Conservation (phyloP, 305 asterid species). For the Rubia balearica region DNA sequence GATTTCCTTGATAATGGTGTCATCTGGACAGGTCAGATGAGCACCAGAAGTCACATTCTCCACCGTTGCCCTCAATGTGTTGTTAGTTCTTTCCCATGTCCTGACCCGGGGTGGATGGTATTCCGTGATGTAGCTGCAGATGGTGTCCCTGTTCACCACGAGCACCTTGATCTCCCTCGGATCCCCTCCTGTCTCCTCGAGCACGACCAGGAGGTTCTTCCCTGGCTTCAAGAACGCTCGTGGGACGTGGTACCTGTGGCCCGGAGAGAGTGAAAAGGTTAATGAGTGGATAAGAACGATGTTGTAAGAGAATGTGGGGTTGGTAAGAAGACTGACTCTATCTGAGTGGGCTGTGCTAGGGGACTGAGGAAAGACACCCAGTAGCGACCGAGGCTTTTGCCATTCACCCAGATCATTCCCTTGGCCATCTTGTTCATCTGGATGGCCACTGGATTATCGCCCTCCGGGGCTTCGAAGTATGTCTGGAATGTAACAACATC, state of each 20-base stretch:
- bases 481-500: constrained; percentile 30
- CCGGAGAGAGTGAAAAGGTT: not conserved
- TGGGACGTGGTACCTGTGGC: constrained; percentile 72
- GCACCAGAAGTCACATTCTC: constrained; percentile 42
- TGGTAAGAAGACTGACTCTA: constrained; percentile 41
- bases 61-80: constrained; percentile 24
- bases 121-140: constrained; percentile 59
- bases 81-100: constrained; percentile 42
- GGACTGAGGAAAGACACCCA: constrained; percentile 77
- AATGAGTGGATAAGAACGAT: no score
- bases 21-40: constrained; percentile 35
- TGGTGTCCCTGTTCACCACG: constrained; percentile 67
- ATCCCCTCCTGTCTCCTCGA: constrained; percentile 75
- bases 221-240: constrained; percentile 61
- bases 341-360: constrained; percentile 61
- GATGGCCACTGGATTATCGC: constrained; percentile 54
- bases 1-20: constrained; percentile 37
- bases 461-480: constrained; percentile 73
- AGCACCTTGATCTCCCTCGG: constrained; percentile 38
- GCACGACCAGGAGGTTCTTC: constrained; percentile 47
- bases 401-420: constrained; percentile 88
- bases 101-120: constrained; percentile 41
- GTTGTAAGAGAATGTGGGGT: no score
- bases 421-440: constrained; percentile 61
- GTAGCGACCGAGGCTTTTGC: constrained; percentile 69